Evolutionary conservation across 2,329 filamentous ascomycete genomes (phyloP).

Genomic region (Penicillium sp.): DNA sequence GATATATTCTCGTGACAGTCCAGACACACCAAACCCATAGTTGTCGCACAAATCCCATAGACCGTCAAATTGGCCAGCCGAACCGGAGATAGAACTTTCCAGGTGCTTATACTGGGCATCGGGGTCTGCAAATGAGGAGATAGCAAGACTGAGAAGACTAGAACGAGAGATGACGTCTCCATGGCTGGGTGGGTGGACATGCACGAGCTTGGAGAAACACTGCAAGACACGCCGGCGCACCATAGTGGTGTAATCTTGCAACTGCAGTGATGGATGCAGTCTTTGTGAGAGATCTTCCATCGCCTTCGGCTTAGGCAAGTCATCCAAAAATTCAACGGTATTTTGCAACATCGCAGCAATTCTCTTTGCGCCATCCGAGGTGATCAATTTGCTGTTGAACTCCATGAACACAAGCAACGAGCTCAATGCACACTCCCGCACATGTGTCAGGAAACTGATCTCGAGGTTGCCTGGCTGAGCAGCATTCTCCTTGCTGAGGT

Average conservation of each 20-base stretch:
- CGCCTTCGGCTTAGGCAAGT: constrained; percentile 75
- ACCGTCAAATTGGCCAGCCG: constrained; percentile 83
- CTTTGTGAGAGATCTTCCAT: constrained; percentile 83
- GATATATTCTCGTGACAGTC: constrained; percentile 73
- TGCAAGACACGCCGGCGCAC: constrained; percentile 88
- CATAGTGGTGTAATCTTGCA: constrained; percentile 89
- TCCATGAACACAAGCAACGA: constrained; percentile 89
- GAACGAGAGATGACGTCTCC: constrained; percentile 85
- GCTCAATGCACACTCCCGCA: constrained; percentile 87
- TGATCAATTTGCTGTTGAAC: constrained; percentile 87
- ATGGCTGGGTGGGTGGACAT: constrained; percentile 77
- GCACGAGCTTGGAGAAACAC: constrained; percentile 88
- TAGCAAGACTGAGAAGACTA: constrained; percentile 81
- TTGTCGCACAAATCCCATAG: constrained; percentile 96
- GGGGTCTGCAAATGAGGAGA: constrained; percentile 88
- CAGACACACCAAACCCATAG: constrained; percentile 87
- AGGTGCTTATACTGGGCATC: constrained; percentile 72
- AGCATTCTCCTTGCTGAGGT: constrained; percentile 87
- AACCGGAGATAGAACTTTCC: constrained; percentile 86
- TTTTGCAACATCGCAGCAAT: constrained; percentile 94
- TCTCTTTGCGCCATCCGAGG: constrained; percentile 87
- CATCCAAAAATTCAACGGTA: constrained; percentile 83
- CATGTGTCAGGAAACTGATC: constrained; percentile 87
- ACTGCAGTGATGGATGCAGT: constrained; percentile 76
- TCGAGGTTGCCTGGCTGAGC: constrained; percentile 79